phyloP scores from a whole-genome alignment of 2,329 filamentous ascomycete species.

The Byssochlamys sp. region DNA sequence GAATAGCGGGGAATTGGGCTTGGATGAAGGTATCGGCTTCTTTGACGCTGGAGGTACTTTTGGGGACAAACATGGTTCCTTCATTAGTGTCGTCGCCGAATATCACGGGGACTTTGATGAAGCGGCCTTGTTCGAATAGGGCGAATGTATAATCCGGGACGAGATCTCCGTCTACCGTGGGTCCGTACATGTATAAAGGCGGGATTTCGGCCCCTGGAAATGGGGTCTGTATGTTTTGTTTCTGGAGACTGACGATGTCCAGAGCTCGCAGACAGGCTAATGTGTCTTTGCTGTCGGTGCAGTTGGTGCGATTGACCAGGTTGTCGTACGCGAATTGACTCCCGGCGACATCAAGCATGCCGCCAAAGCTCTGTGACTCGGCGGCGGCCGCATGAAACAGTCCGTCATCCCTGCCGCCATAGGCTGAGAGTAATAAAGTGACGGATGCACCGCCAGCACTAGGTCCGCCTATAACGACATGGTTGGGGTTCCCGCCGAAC shows the following conservation, averaged over 20 bases:
- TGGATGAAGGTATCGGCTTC: slow-evolving; percentile 49
- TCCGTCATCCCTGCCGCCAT: slow-evolving; percentile 38
- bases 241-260: slow-evolving; percentile 36
- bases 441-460: slow-evolving; percentile 59
- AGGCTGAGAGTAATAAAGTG: slow-evolving; percentile 52
- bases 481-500: slow-evolving; percentile 61
- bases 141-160: slow-evolving; percentile 41
- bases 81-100: slow-evolving; percentile 55
- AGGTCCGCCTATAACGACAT: slow-evolving; percentile 59
- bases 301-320: slow-evolving; percentile 42
- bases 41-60: slow-evolving; percentile 36
- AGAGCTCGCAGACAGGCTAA: slow-evolving; percentile 43
- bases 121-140: slow-evolving; percentile 41
- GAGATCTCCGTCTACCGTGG: slow-evolving; percentile 44
- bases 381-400: slow-evolving; percentile 46
- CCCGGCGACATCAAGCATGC: slow-evolving; percentile 39
- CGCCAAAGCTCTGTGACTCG: slow-evolving; percentile 46
- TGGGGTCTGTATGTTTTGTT: slow-evolving; percentile 36
- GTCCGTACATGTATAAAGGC: slow-evolving; percentile 44
- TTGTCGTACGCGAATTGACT: slow-evolving; percentile 46
- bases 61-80: slow-evolving; percentile 53
- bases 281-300: slow-evolving; percentile 30
- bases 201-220: slow-evolving; percentile 35
- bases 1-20: slow-evolving; percentile 50
- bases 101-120: slow-evolving; percentile 46